These are phyloP conservation scores for Fraxinus anomala DNA, from an alignment of 257 asterid species.

Conservation along the genomic window DNA sequence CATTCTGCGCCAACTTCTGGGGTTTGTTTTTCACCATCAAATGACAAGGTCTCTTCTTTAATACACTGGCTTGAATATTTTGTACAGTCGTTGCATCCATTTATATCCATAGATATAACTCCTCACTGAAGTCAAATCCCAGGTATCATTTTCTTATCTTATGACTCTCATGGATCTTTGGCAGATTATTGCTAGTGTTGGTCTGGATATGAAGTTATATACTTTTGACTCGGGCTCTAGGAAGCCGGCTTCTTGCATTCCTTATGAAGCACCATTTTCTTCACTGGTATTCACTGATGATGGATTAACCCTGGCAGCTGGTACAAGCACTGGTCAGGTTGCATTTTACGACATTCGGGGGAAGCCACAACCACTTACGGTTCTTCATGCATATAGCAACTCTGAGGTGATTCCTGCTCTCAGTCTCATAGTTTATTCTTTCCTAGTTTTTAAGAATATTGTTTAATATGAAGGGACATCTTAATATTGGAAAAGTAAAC, in stretches of 20 bases:
- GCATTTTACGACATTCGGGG: conserved; percentile 93
- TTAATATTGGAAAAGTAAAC: background rate
- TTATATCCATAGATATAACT: conserved; percentile 17
- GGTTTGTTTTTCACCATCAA: conserved; percentile 90
- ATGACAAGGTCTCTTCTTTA: conserved; percentile 77
- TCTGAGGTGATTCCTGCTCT: conserved; percentile 61
- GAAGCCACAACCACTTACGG: conserved; percentile 89
- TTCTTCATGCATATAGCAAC: conserved; percentile 85
- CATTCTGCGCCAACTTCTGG: conserved; percentile 98
- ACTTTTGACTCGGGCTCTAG: conserved; percentile 83
- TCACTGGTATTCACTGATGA: conserved; percentile 91
- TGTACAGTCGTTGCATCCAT: background rate
- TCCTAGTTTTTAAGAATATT: conserved; percentile 24
- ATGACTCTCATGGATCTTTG: conserved; percentile 26
- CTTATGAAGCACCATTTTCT: conserved; percentile 91
- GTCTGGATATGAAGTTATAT: conserved; percentile 94
- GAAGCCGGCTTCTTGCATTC: conserved; percentile 81
- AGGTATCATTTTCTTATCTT: conserved; percentile 13
- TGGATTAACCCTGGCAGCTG: conserved; percentile 91
- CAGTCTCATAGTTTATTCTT: conserved; percentile 19
- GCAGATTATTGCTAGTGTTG: conserved; percentile 94
- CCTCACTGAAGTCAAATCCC: conserved; percentile 20
- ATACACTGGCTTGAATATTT: conserved; percentile 16
- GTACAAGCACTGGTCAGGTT: conserved; percentile 88
- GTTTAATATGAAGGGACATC: conserved; percentile 17